These are phyloP conservation scores for Xerocomellus intermedius DNA, from an alignment of 768 basidiomycete species.

Conservation along the genomic window DNA sequence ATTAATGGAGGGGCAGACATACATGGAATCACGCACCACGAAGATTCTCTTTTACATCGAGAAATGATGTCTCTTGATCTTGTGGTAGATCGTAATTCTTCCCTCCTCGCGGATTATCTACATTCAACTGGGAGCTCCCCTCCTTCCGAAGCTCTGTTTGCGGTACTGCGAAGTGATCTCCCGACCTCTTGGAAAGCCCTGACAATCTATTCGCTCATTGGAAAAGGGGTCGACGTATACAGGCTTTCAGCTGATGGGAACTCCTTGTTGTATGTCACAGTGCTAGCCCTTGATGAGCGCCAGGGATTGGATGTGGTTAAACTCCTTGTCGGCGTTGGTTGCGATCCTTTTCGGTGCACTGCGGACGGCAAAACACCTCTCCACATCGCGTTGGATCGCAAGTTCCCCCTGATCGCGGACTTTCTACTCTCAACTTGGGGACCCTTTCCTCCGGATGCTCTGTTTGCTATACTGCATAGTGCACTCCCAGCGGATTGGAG, in stretches of 20 bases:
- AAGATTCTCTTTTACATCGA: neutral
- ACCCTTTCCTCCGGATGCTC: neutral
- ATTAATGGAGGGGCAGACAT: neutral
- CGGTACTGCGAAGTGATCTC: neutral
- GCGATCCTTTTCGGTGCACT: neutral
- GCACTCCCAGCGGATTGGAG: neutral
- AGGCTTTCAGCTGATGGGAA: neutral
- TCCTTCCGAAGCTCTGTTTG: neutral
- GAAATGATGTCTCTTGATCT: neutral
- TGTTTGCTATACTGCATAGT: neutral
- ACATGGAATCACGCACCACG: neutral
- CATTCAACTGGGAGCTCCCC: neutral
- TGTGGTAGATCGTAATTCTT: neutral
- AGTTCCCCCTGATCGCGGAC: neutral
- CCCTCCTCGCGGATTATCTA: neutral
- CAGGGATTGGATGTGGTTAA: neutral
- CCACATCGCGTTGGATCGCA: neutral
- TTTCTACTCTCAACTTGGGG: neutral
- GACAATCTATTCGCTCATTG: neutral
- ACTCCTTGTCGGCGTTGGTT: neutral
- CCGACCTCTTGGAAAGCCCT: neutral
- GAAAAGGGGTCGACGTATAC: neutral
- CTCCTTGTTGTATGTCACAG: neutral
- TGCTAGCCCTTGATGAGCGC: neutral
- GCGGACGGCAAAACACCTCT: neutral